Evolutionary conservation across 805 yeast species (phyloP).

Genomic region (Pichia deserticola): DNA sequence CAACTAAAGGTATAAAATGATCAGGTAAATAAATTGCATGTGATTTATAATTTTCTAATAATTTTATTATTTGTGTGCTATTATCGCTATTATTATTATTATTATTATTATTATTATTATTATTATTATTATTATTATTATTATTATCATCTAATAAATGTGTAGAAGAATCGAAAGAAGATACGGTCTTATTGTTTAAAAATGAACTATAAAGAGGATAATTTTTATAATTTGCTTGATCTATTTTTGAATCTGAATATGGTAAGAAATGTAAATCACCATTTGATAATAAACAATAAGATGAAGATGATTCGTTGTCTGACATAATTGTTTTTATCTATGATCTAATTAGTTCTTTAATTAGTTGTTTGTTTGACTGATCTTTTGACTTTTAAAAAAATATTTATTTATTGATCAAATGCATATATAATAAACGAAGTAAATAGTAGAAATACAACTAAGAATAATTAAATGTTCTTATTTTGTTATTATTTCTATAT

Average conservation of each 20-base stretch:
- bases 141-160: background rate
- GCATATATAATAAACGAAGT: too few species aligned
- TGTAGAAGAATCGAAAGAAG: conserved; percentile 9
- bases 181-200: conserved; percentile 20
- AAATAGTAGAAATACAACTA: too few species aligned
- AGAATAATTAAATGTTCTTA: too few species aligned
- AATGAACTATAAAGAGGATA: conserved; percentile 17
- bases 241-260: conserved; percentile 3
- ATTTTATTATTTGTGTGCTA: background rate
- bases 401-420: too few species aligned
- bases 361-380: too few species aligned
- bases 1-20: conserved; percentile 31
- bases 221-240: background rate
- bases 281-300: conserved; percentile 14
- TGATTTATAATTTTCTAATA: conserved; percentile 29
- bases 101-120: background rate
- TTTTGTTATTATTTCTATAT: too few species aligned
- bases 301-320: conserved; percentile 6
- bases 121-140: background rate
- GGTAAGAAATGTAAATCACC: conserved; percentile 16
- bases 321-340: background rate
- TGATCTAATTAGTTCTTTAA: too few species aligned
- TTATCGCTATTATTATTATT: background rate
- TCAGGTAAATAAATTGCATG: conserved; percentile 46
- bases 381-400: too few species aligned